Evolutionary conservation across 306 rosid genomes (phyloP), one percentile per base, ranked within the genome.

Genomic region (Acacia confusa): DNA sequence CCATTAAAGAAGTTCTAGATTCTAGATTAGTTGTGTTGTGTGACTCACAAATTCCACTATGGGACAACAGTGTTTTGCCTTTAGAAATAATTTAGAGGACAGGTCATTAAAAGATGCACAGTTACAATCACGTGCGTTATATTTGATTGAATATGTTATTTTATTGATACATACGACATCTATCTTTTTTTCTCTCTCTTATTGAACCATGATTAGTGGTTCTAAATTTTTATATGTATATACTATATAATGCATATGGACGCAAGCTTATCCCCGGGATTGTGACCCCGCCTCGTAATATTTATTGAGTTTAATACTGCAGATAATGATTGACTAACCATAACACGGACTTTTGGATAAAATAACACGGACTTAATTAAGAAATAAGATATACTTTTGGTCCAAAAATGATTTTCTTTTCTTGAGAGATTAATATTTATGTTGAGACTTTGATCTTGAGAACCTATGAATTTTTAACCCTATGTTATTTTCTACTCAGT

Each of bases 101-200:
- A 7, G 20, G 24, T 81, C 82, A 48, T 57, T 57, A 22, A 38
- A 27, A 58, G 38, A 2, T 41, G 27, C 70, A 79, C 72, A 83
- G 70, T 80, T 79, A 57, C 25, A 47, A 34, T 75, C 91, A 88
- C 72, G 89, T 89, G 93, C 32, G 34, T 60, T 12, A 57, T 57
- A 22, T 22, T 57, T 57, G 41, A n/a, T 79, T 79, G 41, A 64
- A 25, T 24, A 24, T 58, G n/a, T 57, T 22, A 40, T 20, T 57
- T 43, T 11, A 3, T 9, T 5, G 12, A 60, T 22, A 4, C 22
- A 17, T 22, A 52, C 58, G 55, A 48, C 55, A 48, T 5, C 4
- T 16, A 48, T 48, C 55, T 48, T 48, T 3, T 47, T 14, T 6
- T 3, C 6, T 48, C 19, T 48, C 19, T 48, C 19, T 48, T 48